phyloP scores from a whole-genome alignment of 2,329 filamentous ascomycete genomes.

The Juglanconis oblonga region DNA sequence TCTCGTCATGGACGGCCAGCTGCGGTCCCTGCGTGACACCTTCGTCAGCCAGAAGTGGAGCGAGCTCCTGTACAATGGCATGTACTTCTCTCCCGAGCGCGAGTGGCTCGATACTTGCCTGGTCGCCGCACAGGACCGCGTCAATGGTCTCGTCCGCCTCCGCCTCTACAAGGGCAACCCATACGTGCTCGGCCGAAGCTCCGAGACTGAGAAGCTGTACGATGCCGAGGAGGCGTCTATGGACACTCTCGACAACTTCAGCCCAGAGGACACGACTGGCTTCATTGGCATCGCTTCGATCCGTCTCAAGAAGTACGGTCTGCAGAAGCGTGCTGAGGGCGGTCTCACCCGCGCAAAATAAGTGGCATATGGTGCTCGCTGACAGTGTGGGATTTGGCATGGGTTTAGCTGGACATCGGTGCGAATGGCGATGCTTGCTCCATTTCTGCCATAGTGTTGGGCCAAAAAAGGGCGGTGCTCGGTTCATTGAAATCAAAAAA shows the following conservation, averaged over 20 bases:
- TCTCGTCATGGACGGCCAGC: slow-evolving; percentile 53
- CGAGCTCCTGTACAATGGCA: slow-evolving; percentile 41
- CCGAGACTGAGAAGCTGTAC: slow-evolving; percentile 49
- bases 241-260: slow-evolving; percentile 26
- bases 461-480: neutral
- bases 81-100: slow-evolving; percentile 50
- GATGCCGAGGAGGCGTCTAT: slow-evolving; percentile 46
- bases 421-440: neutral
- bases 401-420: neutral
- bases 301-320: slow-evolving; percentile 40
- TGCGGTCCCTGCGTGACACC: slow-evolving; percentile 57
- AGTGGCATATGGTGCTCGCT: neutral
- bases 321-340: slow-evolving; percentile 21
- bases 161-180: slow-evolving; percentile 41
- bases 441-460: neutral
- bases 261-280: slow-evolving; percentile 24
- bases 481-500: neutral
- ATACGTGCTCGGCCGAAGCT: slow-evolving; percentile 44
- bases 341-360: slow-evolving; percentile 16
- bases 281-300: slow-evolving; percentile 57
- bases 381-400: neutral
- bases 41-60: slow-evolving; percentile 53
- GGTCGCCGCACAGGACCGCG: slow-evolving; percentile 55
- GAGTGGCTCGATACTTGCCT: slow-evolving; percentile 64
- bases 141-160: slow-evolving; percentile 29